Conservation (phyloP, 2,329 filamentous ascomycete genomes). For the Lecanosticta acicola region DNA sequence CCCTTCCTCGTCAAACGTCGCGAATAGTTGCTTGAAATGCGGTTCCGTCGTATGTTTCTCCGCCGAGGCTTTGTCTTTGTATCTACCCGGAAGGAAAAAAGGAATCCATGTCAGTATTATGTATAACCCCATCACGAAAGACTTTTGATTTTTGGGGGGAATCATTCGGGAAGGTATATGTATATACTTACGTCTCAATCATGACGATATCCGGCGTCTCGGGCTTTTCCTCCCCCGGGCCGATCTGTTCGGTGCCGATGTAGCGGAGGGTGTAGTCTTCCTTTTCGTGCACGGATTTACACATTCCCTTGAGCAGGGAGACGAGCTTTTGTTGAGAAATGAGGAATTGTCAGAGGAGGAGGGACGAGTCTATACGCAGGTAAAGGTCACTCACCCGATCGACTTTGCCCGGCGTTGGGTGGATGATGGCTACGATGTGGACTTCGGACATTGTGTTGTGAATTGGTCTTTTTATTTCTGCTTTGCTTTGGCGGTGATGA, state of each 20-base stretch:
- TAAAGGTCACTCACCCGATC: conserved; percentile 2
- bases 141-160: too few relatives aligned
- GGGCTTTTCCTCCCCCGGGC: too few relatives aligned
- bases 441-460: conserved; percentile 4
- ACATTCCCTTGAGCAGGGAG: conserved; percentile 8
- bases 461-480: too few relatives aligned
- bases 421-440: conserved; percentile 6
- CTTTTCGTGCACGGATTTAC: conserved; percentile 9
- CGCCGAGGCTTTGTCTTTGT: conserved; percentile 7
- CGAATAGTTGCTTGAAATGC: conserved; percentile 8
- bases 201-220: conserved; percentile 8
- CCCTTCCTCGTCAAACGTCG: conserved; percentile 6
- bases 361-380: not conserved
- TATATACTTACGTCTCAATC: conserved; percentile 10
- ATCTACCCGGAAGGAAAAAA: too few relatives aligned
- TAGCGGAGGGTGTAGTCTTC: conserved; percentile 12
- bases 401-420: conserved; percentile 2
- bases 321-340: conserved; percentile 11
- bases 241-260: conserved; percentile 5
- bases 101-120: too few relatives aligned
- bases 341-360: conserved; percentile 7
- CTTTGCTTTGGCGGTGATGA: too few relatives aligned
- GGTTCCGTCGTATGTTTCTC: not conserved
- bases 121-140: too few relatives aligned
- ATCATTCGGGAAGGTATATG: too few relatives aligned